These are phyloP conservation scores for Cyclotella atomus DNA, from an alignment of 108 stramenopile species.

Conservation along the genomic window DNA sequence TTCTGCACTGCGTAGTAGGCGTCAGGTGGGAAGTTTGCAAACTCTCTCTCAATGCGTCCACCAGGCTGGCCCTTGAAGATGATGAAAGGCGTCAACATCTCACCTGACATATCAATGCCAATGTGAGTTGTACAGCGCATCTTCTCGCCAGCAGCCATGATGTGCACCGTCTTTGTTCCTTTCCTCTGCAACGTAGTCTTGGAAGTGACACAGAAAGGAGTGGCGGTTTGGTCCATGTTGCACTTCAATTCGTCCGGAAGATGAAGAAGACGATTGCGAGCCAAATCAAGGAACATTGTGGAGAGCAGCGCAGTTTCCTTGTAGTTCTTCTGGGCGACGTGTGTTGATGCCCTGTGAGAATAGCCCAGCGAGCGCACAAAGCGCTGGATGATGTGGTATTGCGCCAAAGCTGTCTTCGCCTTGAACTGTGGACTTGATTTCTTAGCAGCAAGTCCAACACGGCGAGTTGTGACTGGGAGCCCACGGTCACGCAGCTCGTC, in stretches of 20 bases:
- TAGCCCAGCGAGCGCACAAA: not conserved
- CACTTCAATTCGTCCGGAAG: not conserved
- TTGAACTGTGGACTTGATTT: not conserved
- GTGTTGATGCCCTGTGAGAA: not conserved
- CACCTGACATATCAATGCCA: not conserved
- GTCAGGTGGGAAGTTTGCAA: not conserved
- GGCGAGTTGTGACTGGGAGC: not conserved
- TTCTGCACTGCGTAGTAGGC: not conserved
- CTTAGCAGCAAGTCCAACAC: not conserved
- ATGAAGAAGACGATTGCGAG: not conserved
- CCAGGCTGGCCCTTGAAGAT: not conserved
- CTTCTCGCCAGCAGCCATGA: not conserved
- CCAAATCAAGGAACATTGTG: not conserved
- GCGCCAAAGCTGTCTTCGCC: not conserved
- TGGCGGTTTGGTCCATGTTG: constrained; percentile 2
- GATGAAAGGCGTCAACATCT: not conserved
- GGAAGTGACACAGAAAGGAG: not conserved
- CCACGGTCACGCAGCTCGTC: not conserved
- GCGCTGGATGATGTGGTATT: not conserved
- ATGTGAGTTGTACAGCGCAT: not conserved
- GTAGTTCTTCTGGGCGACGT: constrained; percentile 1
- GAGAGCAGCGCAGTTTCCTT: not conserved
- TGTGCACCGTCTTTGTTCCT: not conserved
- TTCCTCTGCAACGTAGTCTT: not conserved
- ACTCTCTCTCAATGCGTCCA: not conserved